Conservation (phyloP, 768 basidiomycete species). For the Clitopilus passeckerianus region DNA sequence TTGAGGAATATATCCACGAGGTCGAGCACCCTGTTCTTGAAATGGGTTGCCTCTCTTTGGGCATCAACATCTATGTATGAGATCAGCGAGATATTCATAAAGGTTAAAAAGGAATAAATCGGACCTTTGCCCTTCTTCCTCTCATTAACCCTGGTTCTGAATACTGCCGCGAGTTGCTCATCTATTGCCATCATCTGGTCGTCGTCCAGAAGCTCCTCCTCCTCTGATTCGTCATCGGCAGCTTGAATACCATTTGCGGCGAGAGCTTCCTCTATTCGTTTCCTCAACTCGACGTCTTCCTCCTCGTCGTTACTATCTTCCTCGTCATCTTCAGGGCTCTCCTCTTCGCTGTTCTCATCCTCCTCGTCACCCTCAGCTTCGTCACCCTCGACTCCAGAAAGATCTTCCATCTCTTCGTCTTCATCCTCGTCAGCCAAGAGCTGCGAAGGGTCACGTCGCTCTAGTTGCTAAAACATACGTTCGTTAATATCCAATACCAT, state of each 20-base stretch:
- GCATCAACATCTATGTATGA: constrained; percentile 49
- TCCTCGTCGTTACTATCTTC: constrained; percentile 42
- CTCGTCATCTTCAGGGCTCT: constrained; percentile 25
- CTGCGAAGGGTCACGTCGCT: constrained; percentile 59
- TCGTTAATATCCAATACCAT: background rate
- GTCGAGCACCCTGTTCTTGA: constrained; percentile 94
- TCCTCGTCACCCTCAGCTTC: constrained; percentile 22
- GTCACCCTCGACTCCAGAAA: constrained; percentile 11
- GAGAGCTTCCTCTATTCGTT: constrained; percentile 61
- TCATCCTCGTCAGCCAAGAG: constrained; percentile 43
- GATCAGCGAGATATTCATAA: background rate
- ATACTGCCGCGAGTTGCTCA: constrained; percentile 84
- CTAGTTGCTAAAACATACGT: constrained; percentile 64
- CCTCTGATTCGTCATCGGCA: constrained; percentile 51
- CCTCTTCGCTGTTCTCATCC: constrained; percentile 28
- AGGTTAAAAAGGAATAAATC: background rate
- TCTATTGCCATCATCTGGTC: constrained; percentile 98
- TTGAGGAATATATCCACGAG: constrained; percentile 84
- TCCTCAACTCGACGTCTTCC: constrained; percentile 57
- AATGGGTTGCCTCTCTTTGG: constrained; percentile 88
- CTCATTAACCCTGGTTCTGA: constrained; percentile 61
- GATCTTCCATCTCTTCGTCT: constrained; percentile 31
- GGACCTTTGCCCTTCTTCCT: constrained; percentile 64
- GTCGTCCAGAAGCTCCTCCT: constrained; percentile 84
- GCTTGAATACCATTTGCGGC: constrained; percentile 54